These are phyloP conservation scores for Clonostachys sp. DNA, from an alignment of 2,329 filamentous ascomycete species.

Conservation along the genomic window DNA sequence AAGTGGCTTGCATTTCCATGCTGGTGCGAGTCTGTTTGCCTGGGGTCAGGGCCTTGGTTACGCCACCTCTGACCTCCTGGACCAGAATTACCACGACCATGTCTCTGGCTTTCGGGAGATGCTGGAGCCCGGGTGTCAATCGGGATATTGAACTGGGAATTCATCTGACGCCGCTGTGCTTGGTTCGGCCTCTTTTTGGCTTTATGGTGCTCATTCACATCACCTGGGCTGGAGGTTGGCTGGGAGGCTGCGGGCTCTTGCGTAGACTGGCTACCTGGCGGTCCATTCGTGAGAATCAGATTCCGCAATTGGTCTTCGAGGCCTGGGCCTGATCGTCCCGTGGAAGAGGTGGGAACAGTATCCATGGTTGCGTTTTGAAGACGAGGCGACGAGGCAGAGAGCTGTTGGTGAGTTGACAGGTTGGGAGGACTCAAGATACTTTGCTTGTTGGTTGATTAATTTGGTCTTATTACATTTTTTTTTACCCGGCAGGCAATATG, in stretches of 20 bases:
- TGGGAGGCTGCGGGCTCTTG: not conserved
- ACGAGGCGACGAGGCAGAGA: too few species aligned
- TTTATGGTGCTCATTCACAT: constrained; percentile 1
- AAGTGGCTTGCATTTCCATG: not conserved
- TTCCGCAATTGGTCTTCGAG: constrained; percentile 1
- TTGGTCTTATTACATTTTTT: too few species aligned
- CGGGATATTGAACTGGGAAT: constrained; percentile 50
- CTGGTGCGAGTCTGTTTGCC: not conserved
- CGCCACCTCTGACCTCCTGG: constrained; percentile 6
- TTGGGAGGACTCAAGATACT: too few species aligned
- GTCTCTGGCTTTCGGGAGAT: constrained; percentile 1
- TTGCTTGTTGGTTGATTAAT: too few species aligned
- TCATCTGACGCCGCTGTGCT: constrained; percentile 60
- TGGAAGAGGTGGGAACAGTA: too few species aligned
- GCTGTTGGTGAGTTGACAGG: too few species aligned
- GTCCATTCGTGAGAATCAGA: not conserved
- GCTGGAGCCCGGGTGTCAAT: constrained; percentile 40
- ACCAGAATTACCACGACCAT: not conserved
- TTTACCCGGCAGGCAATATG: too few species aligned
- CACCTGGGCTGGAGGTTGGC: too few species aligned
- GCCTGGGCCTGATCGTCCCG: not conserved
- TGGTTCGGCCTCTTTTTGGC: constrained; percentile 53
- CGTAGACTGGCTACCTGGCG: not conserved
- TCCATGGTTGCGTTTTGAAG: too few species aligned
- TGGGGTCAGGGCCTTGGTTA: not conserved